phyloP scores from a whole-genome alignment of 106 monocot species.

The Dioscorea alata region DNA sequence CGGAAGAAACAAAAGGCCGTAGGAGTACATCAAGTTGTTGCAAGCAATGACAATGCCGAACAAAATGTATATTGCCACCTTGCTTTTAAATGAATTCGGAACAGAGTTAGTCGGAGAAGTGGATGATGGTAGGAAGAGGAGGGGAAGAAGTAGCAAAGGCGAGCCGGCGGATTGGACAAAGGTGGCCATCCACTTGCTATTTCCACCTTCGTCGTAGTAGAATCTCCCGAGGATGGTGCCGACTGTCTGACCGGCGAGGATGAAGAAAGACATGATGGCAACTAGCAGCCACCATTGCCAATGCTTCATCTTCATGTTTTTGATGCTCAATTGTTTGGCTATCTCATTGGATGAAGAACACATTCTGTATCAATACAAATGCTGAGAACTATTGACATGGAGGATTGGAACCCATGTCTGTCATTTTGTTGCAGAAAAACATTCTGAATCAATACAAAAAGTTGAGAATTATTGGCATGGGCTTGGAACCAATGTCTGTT shows the following conservation, averaged over 20 bases:
- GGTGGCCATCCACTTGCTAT: constrained; percentile 18
- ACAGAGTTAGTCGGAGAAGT: neutral
- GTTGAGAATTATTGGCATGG: too few species aligned
- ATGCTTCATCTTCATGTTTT: neutral
- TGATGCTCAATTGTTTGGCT: too few species aligned
- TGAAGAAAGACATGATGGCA: constrained; percentile 6
- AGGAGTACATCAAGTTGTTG: constrained; percentile 39
- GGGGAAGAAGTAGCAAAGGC: constrained; percentile 12
- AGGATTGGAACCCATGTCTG: too few species aligned
- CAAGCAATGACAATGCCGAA: constrained; percentile 17
- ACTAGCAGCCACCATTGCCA: constrained; percentile 14
- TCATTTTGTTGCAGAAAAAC: too few species aligned
- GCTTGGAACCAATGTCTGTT: too few species aligned
- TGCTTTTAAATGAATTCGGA: neutral
- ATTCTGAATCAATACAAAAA: too few species aligned
- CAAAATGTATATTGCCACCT: constrained; percentile 15
- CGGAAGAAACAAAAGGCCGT: constrained; percentile 30
- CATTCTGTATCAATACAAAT: too few species aligned
- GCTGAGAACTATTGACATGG: too few species aligned
- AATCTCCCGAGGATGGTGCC: constrained; percentile 9
- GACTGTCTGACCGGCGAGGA: constrained; percentile 10
- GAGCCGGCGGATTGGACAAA: constrained; percentile 5
- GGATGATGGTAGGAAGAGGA: constrained; percentile 1
- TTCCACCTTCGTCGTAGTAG: constrained; percentile 16
- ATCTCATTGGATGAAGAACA: too few species aligned